Evolutionary conservation across 257 asterid genomes (phyloP), one percentile per base, ranked within the genome.

Genomic region (Coffea canephora): DNA sequence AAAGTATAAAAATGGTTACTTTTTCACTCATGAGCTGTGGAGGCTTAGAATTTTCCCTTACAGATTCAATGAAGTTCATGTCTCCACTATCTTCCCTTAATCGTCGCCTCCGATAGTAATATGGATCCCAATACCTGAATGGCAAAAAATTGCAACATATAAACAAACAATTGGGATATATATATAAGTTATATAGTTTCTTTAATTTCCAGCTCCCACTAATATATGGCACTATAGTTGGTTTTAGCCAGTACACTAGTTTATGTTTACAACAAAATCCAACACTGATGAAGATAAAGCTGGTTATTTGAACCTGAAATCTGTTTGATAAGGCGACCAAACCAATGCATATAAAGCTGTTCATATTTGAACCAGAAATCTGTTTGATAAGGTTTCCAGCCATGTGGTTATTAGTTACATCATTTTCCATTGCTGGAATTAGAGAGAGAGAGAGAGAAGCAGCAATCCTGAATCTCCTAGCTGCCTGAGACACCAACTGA

Each of bases 51-150:
- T 48, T 65, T 79, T 71, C 77, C 43, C 96, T 90, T 81, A 96
- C 99, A 78, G 98, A 94, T 82, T 94, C 99, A 86, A 94, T 92
- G 91, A 96, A 96, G 87, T 89, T 93, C 97, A 89, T 90, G 83
- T 92, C 92, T 78, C 89, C 87, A 78, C 85, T 86, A 73, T 84
- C 87, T 82, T 94, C 87, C 77, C 82, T 88, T 71, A 86, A 76
- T 78, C 82, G 89, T 23, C 89, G 90, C 83, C 96, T 89, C 87
- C 95, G 88, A 82, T 95, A 91, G 83, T 93, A 96, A 89, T 92
- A 85, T 45, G 98, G 99, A 96, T 96, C 97, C 97, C 97, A 94
- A 69, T 91, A 96, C 99, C 99, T 96, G 85, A 81, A 83, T 71
- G 79, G 66, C 21, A 74, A 64, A 69, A 69, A 43, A 8, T 55